Conservation (phyloP, 495 filamentous ascomycete genomes). For the Emericellopsis terricola region DNA sequence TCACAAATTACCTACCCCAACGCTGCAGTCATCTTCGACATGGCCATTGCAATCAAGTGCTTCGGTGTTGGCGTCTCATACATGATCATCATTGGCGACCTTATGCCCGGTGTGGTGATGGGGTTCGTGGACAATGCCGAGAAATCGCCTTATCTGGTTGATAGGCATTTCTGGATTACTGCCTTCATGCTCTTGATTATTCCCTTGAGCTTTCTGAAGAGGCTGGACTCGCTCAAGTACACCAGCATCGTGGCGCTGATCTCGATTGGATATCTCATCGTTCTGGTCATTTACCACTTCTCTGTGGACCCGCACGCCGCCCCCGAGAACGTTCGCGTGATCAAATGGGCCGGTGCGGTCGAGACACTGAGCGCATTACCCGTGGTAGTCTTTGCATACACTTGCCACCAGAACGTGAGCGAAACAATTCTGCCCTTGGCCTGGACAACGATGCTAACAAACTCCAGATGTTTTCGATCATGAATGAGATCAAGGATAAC, state of each 20-base stretch:
- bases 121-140: constrained; percentile 43
- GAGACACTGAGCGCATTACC: constrained; percentile 72
- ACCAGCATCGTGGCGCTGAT: constrained; percentile 83
- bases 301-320: constrained; percentile 57
- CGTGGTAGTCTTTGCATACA: constrained; percentile 94
- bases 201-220: constrained; percentile 76
- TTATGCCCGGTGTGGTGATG: constrained; percentile 87
- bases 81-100: constrained; percentile 92
- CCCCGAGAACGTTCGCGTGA: constrained; percentile 50
- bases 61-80: constrained; percentile 96
- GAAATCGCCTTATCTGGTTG: constrained; percentile 50
- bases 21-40: constrained; percentile 88
- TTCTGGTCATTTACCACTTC: constrained; percentile 85
- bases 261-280: constrained; percentile 82
- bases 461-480: constrained; percentile 85
- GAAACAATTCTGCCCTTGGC: not conserved
- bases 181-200: constrained; percentile 93
- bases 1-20: constrained; percentile 95
- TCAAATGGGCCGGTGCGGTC: constrained; percentile 63
- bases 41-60: constrained; percentile 92
- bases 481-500: constrained; percentile 85
- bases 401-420: constrained; percentile 89
- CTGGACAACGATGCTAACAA: constrained; percentile 1
- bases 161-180: constrained; percentile 96
- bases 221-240: constrained; percentile 90